Evolutionary conservation across 768 basidiomycete genomes (phyloP), one percentile per base, ranked within the genome.

Genomic region (Candolleomyces aberdarensis): DNA sequence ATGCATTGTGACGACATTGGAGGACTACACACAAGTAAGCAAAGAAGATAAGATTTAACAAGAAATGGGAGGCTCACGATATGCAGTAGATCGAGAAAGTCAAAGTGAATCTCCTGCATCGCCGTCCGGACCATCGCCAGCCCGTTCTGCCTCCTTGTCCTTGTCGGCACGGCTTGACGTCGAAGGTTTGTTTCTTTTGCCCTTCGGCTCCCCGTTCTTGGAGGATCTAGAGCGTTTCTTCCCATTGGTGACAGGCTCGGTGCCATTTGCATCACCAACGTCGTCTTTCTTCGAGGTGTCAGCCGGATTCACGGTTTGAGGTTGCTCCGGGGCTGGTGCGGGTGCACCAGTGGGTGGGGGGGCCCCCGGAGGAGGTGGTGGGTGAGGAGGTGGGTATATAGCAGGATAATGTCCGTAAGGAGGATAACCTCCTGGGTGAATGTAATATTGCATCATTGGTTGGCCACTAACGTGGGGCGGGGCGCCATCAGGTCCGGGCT

Each of bases 361-460:
- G 0, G 67, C 59, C 4, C 66, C 63, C 15, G 61, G 40, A 29
- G 63, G 62, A 20, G 61, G 62, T 14, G 66, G 66, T 11, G 61
- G 65, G 22, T 61, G 61, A 17, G 64, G 66, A 19, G 62, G 71
- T 31, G 70, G 71, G 5, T 74, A 75, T 58, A 76, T 69, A 29
- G 74, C 74, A 19, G 74, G 76, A 57, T 75, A 77, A 50, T 74
- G 72, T 10, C 72, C 65, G 59, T 74, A 77, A 4, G 75, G 72
- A 32, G 60, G 53, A 36, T 75, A 78, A 1, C 63, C 65, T 3
- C 73, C 73, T 3, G 76, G 71, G 54, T 72, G 76, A 29, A 80
- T 72, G 57, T 76, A 79, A 61, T 78, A 78, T 5, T 76, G 79
- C 64, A 79, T 71, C 15, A 73, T 66, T 10, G 72, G 75, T 62